phyloP scores from a whole-genome alignment of 169 alveolate genomes.

The Plasmodium berghei region DNA sequence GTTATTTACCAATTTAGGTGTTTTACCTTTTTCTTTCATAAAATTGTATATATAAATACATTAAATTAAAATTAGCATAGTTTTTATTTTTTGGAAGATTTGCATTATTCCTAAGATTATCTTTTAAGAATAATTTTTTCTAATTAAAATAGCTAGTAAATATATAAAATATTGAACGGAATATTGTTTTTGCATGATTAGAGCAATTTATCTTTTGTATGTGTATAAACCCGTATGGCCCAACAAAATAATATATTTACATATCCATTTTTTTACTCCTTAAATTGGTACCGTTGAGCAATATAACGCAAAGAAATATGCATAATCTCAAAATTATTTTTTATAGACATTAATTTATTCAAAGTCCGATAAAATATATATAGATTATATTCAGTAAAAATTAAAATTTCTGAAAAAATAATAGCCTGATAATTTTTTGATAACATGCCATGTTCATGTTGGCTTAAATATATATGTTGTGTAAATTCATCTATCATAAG shows the following conservation, averaged over 20 bases:
- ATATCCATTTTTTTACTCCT: not conserved
- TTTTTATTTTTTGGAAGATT: constrained; percentile 27
- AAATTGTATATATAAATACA: not conserved
- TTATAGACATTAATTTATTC: too few species aligned
- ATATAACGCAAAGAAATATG: too few species aligned
- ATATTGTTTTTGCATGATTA: not conserved
- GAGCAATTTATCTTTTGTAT: not conserved
- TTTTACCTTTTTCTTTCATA: not conserved
- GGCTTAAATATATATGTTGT: too few species aligned
- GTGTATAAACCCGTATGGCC: not conserved
- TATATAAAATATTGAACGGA: not conserved
- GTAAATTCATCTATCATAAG: too few species aligned
- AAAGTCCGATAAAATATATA: too few species aligned
- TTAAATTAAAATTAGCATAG: not conserved
- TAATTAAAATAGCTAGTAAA: too few species aligned
- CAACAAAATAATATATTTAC: not conserved
- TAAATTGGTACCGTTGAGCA: not conserved
- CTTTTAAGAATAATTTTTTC: constrained; percentile 18
- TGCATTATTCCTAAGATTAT: constrained; percentile 4
- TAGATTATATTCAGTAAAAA: too few species aligned
- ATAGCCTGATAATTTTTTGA: too few species aligned
- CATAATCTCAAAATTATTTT: too few species aligned
- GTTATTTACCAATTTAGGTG: not conserved
- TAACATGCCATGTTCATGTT: too few species aligned
- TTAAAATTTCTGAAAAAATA: too few species aligned